phyloP scores from a whole-genome alignment of 352 stramenopile species.

The Phytophthora hibernalis region DNA sequence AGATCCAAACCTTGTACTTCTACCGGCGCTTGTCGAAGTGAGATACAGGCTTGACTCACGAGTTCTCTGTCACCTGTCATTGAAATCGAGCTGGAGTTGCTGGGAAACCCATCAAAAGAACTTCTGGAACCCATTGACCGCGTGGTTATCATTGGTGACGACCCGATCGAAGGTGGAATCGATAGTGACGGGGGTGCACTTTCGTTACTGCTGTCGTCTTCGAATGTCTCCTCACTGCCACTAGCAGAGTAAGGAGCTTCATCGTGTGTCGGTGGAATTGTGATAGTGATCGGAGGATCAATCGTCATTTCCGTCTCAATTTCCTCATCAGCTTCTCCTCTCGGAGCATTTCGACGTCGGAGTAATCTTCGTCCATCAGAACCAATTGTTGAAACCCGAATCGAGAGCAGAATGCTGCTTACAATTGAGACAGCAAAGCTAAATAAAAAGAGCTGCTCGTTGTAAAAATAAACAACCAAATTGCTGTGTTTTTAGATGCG shows the following conservation, averaged over 20 bases:
- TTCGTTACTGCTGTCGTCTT: slow-evolving; percentile 25
- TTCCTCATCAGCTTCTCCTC: slow-evolving; percentile 14
- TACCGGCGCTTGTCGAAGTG: slow-evolving; percentile 28
- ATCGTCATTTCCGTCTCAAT: slow-evolving; percentile 10
- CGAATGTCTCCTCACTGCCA: slow-evolving; percentile 19
- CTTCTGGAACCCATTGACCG: slow-evolving; percentile 33
- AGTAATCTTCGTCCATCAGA: slow-evolving; percentile 23
- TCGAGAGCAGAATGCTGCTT: slow-evolving; percentile 2
- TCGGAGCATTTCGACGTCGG: slow-evolving; percentile 18
- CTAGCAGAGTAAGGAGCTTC: slow-evolving; percentile 7
- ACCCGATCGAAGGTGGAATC: slow-evolving; percentile 23
- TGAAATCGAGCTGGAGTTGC: slow-evolving; percentile 20
- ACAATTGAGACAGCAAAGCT: slow-evolving; percentile 1
- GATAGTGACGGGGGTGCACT: slow-evolving; percentile 18
- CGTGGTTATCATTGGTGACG: slow-evolving; percentile 22
- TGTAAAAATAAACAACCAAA: slow-evolving; percentile 26
- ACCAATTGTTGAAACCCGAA: slow-evolving; percentile 12
- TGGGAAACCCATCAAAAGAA: slow-evolving; percentile 38
- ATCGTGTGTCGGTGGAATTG: slow-evolving; percentile 18
- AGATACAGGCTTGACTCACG: slow-evolving; percentile 42
- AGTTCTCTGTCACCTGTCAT: slow-evolving; percentile 48
- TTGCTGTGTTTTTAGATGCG: background rate
- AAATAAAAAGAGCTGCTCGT: slow-evolving; percentile 9
- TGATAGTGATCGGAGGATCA: slow-evolving; percentile 25
- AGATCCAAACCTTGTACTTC: slow-evolving; percentile 53